Evolutionary conservation across 2,329 filamentous ascomycete genomes (phyloP), one percentile per base, ranked within the genome.

Genomic region (Colletotrichum tropicale): DNA sequence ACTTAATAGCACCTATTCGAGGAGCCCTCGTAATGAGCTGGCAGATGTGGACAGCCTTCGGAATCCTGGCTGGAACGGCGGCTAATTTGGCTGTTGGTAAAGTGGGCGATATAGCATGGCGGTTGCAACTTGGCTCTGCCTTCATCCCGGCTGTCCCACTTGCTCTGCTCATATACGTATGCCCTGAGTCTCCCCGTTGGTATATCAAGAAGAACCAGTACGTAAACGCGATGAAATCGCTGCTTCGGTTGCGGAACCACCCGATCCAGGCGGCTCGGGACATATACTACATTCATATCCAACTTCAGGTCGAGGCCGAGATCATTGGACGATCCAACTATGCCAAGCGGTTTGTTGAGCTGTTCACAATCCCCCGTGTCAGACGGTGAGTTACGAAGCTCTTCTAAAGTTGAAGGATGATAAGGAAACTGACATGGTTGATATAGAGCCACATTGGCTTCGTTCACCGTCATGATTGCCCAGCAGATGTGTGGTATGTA

Each of bases 161-260:
- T 5, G 36, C 90, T 12, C 66, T 88, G 1, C 82, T 87, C 65
- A 86, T 94, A 73, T 94, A 89, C 79, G 86, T 92, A 74, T 93
- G 92, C 76, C 92, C 92, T 0, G 91, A 93, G 79, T 93, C 91
- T 3, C 92, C 92, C 4, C 88, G 92, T 69, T 94, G 92, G 92
- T 90, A 88, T 70, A 90, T 94, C 82, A 93, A 93, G 81, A 93
- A 93, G 80, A 86, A 87, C 15, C 86, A 85, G 67, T 89, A 92
- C 78, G 75, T 76, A 5, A 84, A 90, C 62, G 92, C 92, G 2
- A 93, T 89, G 81, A 79, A 84, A 16, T 92, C 91, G 5, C 87
- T 94, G 1, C 83, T 88, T 16, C 85, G 86, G 9, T 87, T 94
- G 9, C 88, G 92, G 24, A 92, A 92, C 77, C 88, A 87, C 0